Percentiles rank a stretch among this genome's conserved stretches.
Evolutionary conservation across 148 eudicot species (phyloP).

Genomic region (Amaranthus palmeri): DNA sequence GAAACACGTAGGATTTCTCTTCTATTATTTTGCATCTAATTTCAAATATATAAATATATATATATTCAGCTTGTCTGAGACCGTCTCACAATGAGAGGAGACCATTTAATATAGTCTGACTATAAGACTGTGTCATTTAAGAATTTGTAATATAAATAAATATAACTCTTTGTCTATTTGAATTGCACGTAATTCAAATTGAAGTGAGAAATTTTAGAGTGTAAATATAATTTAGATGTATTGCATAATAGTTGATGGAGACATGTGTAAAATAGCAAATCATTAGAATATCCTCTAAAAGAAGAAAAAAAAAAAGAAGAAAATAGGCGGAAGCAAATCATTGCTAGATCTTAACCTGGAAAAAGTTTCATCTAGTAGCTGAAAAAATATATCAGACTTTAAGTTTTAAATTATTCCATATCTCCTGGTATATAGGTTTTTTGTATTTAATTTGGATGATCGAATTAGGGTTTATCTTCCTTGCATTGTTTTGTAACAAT

Average conservation of each 20-base stretch:
- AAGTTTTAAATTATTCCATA: neutral
- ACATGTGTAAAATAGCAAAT: neutral
- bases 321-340: neutral
- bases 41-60: too few species aligned
- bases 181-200: neutral
- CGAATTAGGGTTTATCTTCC: too few species aligned
- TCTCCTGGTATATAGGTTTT: too few species aligned
- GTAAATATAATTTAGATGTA: constrained; percentile 8
- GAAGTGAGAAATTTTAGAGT: neutral
- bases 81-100: too few species aligned
- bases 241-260: neutral
- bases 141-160: too few species aligned
- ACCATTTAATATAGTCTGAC: too few species aligned
- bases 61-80: too few species aligned
- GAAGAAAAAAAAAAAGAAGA: neutral
- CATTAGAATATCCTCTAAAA: constrained; percentile 1
- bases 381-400: constrained; percentile 2
- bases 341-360: constrained; percentile 19
- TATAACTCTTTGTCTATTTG: too few species aligned
- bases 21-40: constrained; percentile 3
- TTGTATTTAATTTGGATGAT: too few species aligned
- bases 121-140: too few species aligned
- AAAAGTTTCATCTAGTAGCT: constrained; percentile 12
- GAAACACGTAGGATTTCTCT: constrained; percentile 26
- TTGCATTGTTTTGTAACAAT: too few species aligned